These are phyloP conservation scores for Tolypocladium endophyticum DNA, from an alignment of 2,329 filamentous ascomycete genomes.

Conservation along the genomic window DNA sequence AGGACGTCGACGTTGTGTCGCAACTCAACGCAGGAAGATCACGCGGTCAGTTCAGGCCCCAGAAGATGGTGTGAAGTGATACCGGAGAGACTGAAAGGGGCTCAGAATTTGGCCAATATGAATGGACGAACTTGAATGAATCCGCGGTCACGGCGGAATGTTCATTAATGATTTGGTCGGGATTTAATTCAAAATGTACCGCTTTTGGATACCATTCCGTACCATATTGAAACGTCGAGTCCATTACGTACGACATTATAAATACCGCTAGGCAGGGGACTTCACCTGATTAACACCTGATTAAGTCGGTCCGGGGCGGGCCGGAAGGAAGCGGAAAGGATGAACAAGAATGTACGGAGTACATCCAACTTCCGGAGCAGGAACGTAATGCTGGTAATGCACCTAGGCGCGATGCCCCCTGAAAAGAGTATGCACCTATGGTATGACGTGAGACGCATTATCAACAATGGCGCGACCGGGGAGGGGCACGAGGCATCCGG, in stretches of 20 bases:
- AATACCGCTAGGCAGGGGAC: neutral
- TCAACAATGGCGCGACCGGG: neutral
- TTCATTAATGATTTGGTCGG: too few relatives aligned
- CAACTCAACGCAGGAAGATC: neutral
- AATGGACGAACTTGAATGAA: neutral
- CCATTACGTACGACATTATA: neutral
- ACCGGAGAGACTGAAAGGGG: neutral
- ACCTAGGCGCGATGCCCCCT: neutral
- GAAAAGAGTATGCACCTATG: neutral
- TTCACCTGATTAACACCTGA: too few relatives aligned
- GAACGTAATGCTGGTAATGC: neutral
- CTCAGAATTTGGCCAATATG: too few relatives aligned
- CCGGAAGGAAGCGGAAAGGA: neutral
- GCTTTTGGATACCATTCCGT: too few relatives aligned
- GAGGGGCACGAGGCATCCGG: neutral
- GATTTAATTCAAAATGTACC: too few relatives aligned
- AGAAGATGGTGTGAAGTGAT: neutral
- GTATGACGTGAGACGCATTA: neutral
- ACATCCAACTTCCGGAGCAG: neutral
- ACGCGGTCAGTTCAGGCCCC: neutral
- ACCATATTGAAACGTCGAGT: neutral
- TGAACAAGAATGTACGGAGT: neutral
- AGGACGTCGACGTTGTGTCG: neutral
- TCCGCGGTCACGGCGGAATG: too few relatives aligned
- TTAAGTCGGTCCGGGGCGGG: neutral